Evolutionary conservation across 2,329 filamentous ascomycete genomes (phyloP), one percentile per base, ranked within the genome.

Genomic region (Fonsecaea pugnacius): DNA sequence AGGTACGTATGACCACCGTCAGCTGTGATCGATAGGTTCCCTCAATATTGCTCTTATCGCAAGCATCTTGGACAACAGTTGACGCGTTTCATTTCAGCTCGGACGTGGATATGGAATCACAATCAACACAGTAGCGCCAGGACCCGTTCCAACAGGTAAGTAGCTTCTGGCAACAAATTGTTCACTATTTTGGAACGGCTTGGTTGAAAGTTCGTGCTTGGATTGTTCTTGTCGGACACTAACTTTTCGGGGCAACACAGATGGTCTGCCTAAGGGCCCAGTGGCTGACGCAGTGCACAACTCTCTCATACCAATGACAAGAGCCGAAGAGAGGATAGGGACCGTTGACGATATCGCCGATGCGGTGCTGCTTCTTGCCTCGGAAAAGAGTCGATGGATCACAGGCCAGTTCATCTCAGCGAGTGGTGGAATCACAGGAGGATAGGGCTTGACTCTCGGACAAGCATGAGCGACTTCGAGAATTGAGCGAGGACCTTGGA

Each of bases 81-180:
- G 21, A 65, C 46, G 21, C 12, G 9, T 38, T 2, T 36, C 21
- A 16, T 38, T 16, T 35, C 24, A 67, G 58, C 78, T 78, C 60
- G 78, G 76, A 3, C 72, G 50, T 1, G 43, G 50, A 18, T 81
- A 79, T 69, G 81, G 80, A 1, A 83, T 87, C 71, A 75, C 71
- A 9, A 82, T 85, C 16, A 85, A 86, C 69, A 75, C 75, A 8
- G 72, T 85, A 14, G 80, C 82, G 0, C 83, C 84, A 0, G 84
- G 83, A 0, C 84, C 84, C 0, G 87, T 83, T 0, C 80, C 73
- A 16, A 59, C 57, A 36, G 57, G 57, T 59, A 36, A 59, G 43
- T 7, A 12, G 9, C 12, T 51, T 32, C 14, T 7, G 4, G 48
- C 14, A 32, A 58, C 7, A 32, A 27, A 46, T 46, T 18, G 7